Conservation (phyloP, 2,329 filamentous ascomycete genomes). For the Aspergillus terreus region DNA sequence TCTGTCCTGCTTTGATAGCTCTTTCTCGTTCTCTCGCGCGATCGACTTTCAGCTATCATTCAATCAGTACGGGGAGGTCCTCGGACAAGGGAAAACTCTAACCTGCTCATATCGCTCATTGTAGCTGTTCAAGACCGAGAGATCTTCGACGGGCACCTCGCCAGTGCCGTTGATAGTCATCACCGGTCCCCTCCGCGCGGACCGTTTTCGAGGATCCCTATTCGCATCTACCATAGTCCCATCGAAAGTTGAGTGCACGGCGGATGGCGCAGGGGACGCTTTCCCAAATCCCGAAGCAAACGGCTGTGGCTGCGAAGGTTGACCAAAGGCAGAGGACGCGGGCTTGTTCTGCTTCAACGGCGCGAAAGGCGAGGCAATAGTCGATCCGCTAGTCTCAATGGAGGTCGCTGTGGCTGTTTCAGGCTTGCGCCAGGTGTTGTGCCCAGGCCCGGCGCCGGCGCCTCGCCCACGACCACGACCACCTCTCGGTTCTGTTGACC, state of each 20-base stretch:
- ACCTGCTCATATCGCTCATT: constrained; percentile 38
- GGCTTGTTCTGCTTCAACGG: constrained; percentile 20
- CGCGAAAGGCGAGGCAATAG: constrained; percentile 22
- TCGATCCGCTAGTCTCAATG: not conserved
- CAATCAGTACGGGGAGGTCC: not conserved
- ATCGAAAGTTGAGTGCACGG: constrained; percentile 11
- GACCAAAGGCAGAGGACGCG: constrained; percentile 13
- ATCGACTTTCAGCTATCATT: constrained; percentile 45
- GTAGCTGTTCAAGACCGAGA: constrained; percentile 21
- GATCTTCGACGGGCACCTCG: constrained; percentile 21
- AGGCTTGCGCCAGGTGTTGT: constrained; percentile 17
- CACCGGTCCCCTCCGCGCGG: not conserved
- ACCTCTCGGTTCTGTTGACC: constrained; percentile 9
- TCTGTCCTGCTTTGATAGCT: constrained; percentile 52
- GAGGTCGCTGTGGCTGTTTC: constrained; percentile 6
- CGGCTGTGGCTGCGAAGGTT: constrained; percentile 15
- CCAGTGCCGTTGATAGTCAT: constrained; percentile 8
- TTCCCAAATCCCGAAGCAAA: constrained; percentile 19
- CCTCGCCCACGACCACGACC: constrained; percentile 20
- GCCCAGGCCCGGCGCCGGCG: constrained; percentile 1
- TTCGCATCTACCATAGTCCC: constrained; percentile 11
- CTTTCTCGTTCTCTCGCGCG: constrained; percentile 48
- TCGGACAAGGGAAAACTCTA: constrained; percentile 4
- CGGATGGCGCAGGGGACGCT: constrained; percentile 12
- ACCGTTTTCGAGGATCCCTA: constrained; percentile 14